Percentiles rank a stretch among this genome's conserved stretches.
phyloP scores from a whole-genome alignment of 2,329 filamentous ascomycete species.

The Elsinoe batatas region DNA sequence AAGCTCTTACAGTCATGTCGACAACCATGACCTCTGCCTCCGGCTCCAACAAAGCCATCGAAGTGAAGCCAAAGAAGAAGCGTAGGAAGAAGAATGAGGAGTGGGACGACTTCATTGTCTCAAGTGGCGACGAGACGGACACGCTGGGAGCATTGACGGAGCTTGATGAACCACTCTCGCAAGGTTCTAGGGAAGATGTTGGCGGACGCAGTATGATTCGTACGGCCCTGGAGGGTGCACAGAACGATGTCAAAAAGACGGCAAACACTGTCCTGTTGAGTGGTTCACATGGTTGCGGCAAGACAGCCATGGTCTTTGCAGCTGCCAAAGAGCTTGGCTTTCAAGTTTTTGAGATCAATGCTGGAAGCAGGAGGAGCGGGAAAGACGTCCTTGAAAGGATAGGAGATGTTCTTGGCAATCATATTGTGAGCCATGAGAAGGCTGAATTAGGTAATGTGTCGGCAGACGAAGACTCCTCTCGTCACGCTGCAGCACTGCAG shows the following conservation, averaged over 20 bases:
- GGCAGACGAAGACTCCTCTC: slow-evolving; percentile 29
- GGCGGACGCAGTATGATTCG: slow-evolving; percentile 25
- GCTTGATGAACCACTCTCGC: slow-evolving; percentile 43
- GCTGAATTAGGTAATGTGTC: slow-evolving; percentile 20
- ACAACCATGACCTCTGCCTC: slow-evolving; percentile 51
- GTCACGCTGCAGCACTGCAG: slow-evolving; percentile 37
- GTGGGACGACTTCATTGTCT: slow-evolving; percentile 69
- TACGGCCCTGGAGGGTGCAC: slow-evolving; percentile 11
- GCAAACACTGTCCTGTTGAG: slow-evolving; percentile 79
- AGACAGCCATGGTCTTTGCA: slow-evolving; percentile 85
- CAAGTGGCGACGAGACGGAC: slow-evolving; percentile 63
- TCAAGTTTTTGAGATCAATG: slow-evolving; percentile 90
- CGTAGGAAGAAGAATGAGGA: slow-evolving; percentile 57
- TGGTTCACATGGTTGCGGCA: slow-evolving; percentile 81
- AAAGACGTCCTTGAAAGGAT: slow-evolving; percentile 86
- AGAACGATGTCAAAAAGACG: slow-evolving; percentile 32
- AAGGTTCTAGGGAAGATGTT: slow-evolving; percentile 29
- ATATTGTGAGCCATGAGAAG: slow-evolving; percentile 58
- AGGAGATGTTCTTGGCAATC: slow-evolving; percentile 94
- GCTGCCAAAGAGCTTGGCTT: slow-evolving; percentile 86
- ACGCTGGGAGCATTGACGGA: slow-evolving; percentile 50
- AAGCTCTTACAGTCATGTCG: slow-evolving; percentile 62
- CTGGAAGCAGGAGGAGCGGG: slow-evolving; percentile 71
- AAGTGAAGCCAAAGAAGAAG: slow-evolving; percentile 45
- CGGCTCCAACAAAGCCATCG: slow-evolving; percentile 5